These are phyloP conservation scores for Dictyostelium firmibasis DNA, from an alignment of 78 protist species.

Conservation along the genomic window DNA sequence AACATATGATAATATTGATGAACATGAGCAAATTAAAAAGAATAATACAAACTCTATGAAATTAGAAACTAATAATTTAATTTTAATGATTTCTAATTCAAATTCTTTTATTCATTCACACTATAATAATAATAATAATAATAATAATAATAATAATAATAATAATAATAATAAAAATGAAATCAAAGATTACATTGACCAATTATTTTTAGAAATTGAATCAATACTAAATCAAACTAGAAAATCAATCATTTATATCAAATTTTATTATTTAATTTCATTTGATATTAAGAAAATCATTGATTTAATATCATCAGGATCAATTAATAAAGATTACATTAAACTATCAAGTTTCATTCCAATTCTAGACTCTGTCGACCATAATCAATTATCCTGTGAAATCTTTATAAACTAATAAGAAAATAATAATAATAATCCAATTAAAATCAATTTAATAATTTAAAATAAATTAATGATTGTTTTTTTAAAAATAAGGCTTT, in stretches of 20 bases:
- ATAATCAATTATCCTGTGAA: neutral
- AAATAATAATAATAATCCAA: too few species aligned
- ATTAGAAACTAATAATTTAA: neutral
- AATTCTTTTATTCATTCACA: neutral
- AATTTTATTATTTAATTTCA: slow-evolving; percentile 2
- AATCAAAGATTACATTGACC: neutral
- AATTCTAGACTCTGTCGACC: neutral
- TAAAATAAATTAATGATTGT: too few species aligned
- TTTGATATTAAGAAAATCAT: neutral
- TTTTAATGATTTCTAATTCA: neutral
- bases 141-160: neutral
- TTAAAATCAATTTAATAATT: too few species aligned
- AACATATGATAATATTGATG: neutral
- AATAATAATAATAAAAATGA: neutral
- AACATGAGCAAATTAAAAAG: neutral
- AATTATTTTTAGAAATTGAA: neutral
- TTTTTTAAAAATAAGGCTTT: too few species aligned
- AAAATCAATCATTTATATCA: slow-evolving; percentile 3
- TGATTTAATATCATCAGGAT: neutral
- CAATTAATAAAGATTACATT: neutral
- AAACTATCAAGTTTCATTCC: neutral
- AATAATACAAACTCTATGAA: neutral
- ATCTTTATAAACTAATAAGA: neutral
- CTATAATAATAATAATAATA: neutral
- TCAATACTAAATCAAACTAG: neutral